Percentiles rank a stretch among this genome's conserved stretches.
These are phyloP conservation scores for Yamadazyma oceani DNA, from an alignment of 1,139 yeast genomes.

Conservation along the genomic window DNA sequence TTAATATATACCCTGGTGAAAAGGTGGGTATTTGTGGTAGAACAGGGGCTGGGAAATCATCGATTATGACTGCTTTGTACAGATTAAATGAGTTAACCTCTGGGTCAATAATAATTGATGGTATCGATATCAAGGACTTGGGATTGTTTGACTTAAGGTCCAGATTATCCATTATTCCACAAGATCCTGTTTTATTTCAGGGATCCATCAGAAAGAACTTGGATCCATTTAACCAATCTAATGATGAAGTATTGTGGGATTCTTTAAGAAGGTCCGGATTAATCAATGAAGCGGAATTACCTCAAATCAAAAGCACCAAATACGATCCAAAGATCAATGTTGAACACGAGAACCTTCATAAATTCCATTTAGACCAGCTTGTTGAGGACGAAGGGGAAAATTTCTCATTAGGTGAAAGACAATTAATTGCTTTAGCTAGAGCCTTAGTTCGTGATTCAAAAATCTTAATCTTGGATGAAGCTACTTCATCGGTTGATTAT, in stretches of 20 bases:
- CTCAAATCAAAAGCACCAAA: slow-evolving; percentile 13
- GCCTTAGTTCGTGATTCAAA: slow-evolving; percentile 51
- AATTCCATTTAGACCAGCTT: slow-evolving; percentile 50
- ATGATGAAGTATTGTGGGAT: slow-evolving; percentile 36
- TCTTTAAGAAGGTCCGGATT: slow-evolving; percentile 36
- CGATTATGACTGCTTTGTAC: slow-evolving; percentile 68
- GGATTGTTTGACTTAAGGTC: slow-evolving; percentile 77
- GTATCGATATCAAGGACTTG: slow-evolving; percentile 55
- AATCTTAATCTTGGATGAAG: slow-evolving; percentile 55
- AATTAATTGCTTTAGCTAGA: slow-evolving; percentile 53
- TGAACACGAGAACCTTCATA: slow-evolving; percentile 33
- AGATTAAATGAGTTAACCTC: slow-evolving; percentile 54
- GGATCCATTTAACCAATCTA: slow-evolving; percentile 56
- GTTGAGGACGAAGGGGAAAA: slow-evolving; percentile 57
- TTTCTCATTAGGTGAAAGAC: slow-evolving; percentile 57
- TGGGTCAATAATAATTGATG: slow-evolving; percentile 62
- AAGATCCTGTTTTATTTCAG: slow-evolving; percentile 85
- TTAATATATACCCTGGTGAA: slow-evolving; percentile 53
- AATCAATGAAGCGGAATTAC: slow-evolving; percentile 23
- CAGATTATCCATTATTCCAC: slow-evolving; percentile 85
- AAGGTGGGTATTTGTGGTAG: slow-evolving; percentile 80
- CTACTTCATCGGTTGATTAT: slow-evolving; percentile 57
- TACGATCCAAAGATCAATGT: slow-evolving; percentile 7
- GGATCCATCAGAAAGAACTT: slow-evolving; percentile 80
- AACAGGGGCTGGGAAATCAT: slow-evolving; percentile 80